Evolutionary conservation across 2,329 filamentous ascomycete genomes (phyloP).

Genomic region (Ophioceras dolichostomum): DNA sequence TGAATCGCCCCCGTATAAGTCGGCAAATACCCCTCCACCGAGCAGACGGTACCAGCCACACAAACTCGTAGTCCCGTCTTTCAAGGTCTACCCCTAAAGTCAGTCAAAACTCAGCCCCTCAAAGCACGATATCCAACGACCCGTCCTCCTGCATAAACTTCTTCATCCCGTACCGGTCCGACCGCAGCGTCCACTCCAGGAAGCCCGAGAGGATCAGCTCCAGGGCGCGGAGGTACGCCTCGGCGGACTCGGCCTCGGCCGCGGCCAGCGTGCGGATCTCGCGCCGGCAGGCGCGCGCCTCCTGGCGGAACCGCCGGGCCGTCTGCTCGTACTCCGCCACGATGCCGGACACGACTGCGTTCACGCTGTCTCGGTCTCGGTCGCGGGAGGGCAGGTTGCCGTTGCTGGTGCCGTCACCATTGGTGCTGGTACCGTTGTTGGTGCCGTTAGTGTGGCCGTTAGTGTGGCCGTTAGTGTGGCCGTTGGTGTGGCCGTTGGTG

Average conservation of each 20-base stretch:
- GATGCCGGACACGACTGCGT: not conserved
- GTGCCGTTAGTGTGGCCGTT: no score
- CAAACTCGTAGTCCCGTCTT: no score
- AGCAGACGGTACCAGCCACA: no score
- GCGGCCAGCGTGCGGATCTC: not conserved
- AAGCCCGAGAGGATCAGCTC: not conserved
- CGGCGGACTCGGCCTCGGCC: not conserved
- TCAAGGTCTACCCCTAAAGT: no score
- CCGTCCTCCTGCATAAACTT: constrained; percentile 7
- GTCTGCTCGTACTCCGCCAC: not conserved
- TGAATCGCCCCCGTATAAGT: no score
- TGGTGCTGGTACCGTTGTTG: no score
- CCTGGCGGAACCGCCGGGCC: not conserved
- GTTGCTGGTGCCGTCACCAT: no score
- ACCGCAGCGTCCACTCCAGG: constrained; percentile 8
- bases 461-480: no score
- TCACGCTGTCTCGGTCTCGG: not conserved
- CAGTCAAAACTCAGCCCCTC: no score
- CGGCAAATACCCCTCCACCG: no score
- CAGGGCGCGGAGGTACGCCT: not conserved
- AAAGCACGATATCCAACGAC: constrained; percentile 7
- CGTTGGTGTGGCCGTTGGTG: no score
- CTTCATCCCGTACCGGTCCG: constrained; percentile 8
- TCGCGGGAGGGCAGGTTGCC: no score
- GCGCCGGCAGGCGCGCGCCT: not conserved